Conservation (phyloP, 768 basidiomycete species). For the Termitomyces sp. region DNA sequence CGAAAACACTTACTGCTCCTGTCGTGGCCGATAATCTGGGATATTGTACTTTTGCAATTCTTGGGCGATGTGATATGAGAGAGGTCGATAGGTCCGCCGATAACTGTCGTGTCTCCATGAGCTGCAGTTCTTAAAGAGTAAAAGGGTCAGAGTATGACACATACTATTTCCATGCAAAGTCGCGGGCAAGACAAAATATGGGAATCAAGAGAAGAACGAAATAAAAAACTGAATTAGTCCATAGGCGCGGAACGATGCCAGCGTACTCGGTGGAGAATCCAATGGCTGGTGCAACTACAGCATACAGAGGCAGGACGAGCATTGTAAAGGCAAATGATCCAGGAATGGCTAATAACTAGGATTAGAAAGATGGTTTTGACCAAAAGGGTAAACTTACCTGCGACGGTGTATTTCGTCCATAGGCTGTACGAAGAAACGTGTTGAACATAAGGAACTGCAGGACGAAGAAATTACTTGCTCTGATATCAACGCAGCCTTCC, state of each 20-base stretch:
- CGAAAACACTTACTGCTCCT: slow-evolving; percentile 79
- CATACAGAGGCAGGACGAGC: slow-evolving; percentile 90
- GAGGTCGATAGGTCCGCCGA: slow-evolving; percentile 83
- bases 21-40: slow-evolving; percentile 92
- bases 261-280: slow-evolving; percentile 88
- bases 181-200: slow-evolving; percentile 77
- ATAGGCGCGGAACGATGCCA: slow-evolving; percentile 87
- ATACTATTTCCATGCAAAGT: slow-evolving; percentile 97
- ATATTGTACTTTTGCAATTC: slow-evolving; percentile 99
- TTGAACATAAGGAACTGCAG: not conserved
- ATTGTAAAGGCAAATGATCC: slow-evolving; percentile 98
- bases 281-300: slow-evolving; percentile 77
- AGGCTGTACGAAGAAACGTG: slow-evolving; percentile 46
- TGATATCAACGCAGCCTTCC: slow-evolving; percentile 95
- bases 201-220: slow-evolving; percentile 84
- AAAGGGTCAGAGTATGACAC: slow-evolving; percentile 25
- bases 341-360: slow-evolving; percentile 68
- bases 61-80: slow-evolving; percentile 97
- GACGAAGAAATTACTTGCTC: slow-evolving; percentile 62
- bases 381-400: slow-evolving; percentile 43
- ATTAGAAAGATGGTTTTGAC: not conserved
- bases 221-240: slow-evolving; percentile 88
- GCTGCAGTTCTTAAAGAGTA: slow-evolving; percentile 10
- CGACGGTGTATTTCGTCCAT: slow-evolving; percentile 99
- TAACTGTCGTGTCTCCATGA: slow-evolving; percentile 50